These are phyloP conservation scores for Sherardia arvensis DNA, from an alignment of 257 asterid genomes.

Conservation along the genomic window DNA sequence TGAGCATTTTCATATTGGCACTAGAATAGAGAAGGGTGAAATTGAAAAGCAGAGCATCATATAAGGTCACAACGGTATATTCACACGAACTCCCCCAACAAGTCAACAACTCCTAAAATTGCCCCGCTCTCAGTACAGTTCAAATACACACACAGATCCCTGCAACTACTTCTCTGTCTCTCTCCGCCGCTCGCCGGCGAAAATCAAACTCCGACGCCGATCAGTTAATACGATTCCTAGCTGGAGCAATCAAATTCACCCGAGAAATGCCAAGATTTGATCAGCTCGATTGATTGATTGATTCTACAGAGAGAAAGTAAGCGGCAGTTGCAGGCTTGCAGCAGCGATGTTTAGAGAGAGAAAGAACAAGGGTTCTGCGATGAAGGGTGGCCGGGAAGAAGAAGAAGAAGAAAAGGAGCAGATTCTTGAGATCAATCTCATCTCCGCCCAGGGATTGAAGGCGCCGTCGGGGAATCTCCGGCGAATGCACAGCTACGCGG, in stretches of 20 bases:
- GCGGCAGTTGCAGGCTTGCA: slow-evolving; percentile 5
- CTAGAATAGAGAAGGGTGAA: too few relatives aligned
- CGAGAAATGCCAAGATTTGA: not conserved
- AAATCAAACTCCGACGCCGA: not conserved
- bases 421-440: slow-evolving; percentile 75
- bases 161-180: not conserved
- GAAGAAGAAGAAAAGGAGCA: slow-evolving; percentile 8
- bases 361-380: not conserved
- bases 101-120: not conserved
- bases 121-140: not conserved
- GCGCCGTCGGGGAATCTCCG: slow-evolving; percentile 48
- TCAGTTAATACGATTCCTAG: not conserved
- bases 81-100: not conserved
- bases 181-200: not conserved
- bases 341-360: slow-evolving; percentile 12
- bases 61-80: slow-evolving; percentile 1
- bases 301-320: not conserved
- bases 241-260: not conserved
- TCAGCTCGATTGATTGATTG: not conserved
- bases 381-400: slow-evolving; percentile 19
- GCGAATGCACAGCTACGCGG: slow-evolving; percentile 64
- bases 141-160: not conserved
- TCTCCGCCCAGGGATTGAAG: slow-evolving; percentile 89
- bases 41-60: not conserved
- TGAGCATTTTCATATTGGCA: too few relatives aligned